Conservation (phyloP, 441 rosid species). For the Aleurites moluccanus region DNA sequence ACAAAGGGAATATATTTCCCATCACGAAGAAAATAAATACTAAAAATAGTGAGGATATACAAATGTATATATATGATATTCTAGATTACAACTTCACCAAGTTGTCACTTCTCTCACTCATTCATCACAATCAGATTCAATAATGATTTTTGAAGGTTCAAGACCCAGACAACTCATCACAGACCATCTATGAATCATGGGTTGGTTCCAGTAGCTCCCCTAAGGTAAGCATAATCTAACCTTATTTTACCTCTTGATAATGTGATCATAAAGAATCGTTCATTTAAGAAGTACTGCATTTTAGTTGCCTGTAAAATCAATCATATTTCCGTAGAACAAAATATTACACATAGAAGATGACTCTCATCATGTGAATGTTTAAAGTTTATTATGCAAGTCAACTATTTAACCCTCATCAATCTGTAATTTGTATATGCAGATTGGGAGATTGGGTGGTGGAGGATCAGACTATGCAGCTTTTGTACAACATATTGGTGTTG, state of each 20-base stretch:
- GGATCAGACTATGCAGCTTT: constrained; percentile 88
- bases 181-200: constrained; percentile 71
- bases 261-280: constrained; percentile 6
- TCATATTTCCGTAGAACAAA: not conserved
- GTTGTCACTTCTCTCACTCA: not conserved
- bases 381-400: not conserved
- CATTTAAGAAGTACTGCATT: not conserved
- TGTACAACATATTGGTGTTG: constrained; percentile 78
- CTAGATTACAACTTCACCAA: not conserved
- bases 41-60: too few relatives aligned
- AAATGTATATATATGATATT: not conserved
- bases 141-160: constrained; percentile 49
- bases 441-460: constrained; percentile 64
- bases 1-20: not conserved
- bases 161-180: constrained; percentile 80
- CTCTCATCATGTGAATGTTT: constrained; percentile 5
- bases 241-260: constrained; percentile 11
- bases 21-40: too few relatives aligned
- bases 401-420: constrained; percentile 18
- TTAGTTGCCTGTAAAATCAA: not conserved
- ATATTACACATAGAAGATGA: not conserved
- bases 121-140: constrained; percentile 11
- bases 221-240: constrained; percentile 40
- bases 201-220: constrained; percentile 40
- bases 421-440: constrained; percentile 36